A percentile compares a stretch with the other conserved stretches of the same genome.
Evolutionary conservation across 208 protist species (phyloP).

Genomic region (Trypanosoma lewisi): DNA sequence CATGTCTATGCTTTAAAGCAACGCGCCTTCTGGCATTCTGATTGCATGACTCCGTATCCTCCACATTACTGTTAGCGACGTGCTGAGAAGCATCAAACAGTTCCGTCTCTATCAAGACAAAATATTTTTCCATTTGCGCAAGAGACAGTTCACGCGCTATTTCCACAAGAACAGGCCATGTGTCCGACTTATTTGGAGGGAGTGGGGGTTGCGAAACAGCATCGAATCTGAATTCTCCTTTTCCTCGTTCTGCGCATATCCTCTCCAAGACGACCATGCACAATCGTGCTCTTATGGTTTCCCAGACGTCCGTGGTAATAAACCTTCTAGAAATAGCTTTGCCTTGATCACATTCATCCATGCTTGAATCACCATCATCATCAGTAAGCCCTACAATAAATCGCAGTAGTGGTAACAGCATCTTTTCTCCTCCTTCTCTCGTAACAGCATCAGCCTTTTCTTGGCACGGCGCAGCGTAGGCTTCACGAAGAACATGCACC

Average conservation of each 20-base stretch:
- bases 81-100: neutral
- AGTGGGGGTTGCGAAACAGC: neutral
- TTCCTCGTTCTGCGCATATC: neutral
- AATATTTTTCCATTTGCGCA: conserved; percentile 18
- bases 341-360: neutral
- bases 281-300: conserved; percentile 15
- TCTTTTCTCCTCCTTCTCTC: neutral
- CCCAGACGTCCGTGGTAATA: conserved; percentile 15
- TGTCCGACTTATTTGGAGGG: neutral
- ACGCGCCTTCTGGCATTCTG: conserved; percentile 11
- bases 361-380: neutral
- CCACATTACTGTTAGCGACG: neutral
- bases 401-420: conserved; percentile 19
- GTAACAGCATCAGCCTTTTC: neutral
- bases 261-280: neutral
- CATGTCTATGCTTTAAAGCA: conserved; percentile 21
- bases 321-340: neutral
- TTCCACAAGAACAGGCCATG: conserved; percentile 16
- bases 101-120: conserved; percentile 21
- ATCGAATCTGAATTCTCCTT: neutral
- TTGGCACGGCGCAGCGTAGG: neutral
- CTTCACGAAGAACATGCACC: conserved; percentile 9
- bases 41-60: neutral
- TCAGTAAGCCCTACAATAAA: conserved; percentile 11
- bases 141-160: neutral